Evolutionary conservation across 2,329 filamentous ascomycete species (phyloP).

Genomic region (Alternaria viburni): DNA sequence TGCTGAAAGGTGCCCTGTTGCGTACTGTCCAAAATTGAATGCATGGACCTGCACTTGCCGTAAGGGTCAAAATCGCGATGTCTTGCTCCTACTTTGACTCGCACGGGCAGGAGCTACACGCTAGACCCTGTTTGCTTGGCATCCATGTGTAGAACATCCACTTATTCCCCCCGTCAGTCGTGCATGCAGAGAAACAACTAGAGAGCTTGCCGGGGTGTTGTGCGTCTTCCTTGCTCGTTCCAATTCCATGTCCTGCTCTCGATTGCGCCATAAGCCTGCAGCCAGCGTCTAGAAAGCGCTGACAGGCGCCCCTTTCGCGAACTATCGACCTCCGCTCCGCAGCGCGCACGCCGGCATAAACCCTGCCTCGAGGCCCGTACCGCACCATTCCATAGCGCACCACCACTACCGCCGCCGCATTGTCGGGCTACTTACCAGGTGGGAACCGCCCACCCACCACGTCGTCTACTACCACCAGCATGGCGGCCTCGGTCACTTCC

Average conservation of each 20-base stretch:
- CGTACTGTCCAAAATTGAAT: background rate
- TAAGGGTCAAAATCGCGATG: background rate
- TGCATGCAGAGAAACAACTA: constrained; percentile 33
- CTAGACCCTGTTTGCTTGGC: constrained; percentile 27
- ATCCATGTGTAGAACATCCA: constrained; percentile 25
- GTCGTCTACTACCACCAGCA: constrained; percentile 25
- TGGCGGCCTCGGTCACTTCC: constrained; percentile 31
- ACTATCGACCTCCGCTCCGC: constrained; percentile 21
- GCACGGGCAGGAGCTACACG: constrained; percentile 16
- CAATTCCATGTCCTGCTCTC: constrained; percentile 1
- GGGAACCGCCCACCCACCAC: constrained; percentile 41
- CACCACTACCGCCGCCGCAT: constrained; percentile 26
- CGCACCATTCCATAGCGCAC: constrained; percentile 5
- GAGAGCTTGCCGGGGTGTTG: constrained; percentile 30
- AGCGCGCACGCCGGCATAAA: constrained; percentile 31
- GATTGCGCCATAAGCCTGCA: constrained; percentile 22
- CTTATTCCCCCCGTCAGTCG: constrained; percentile 25
- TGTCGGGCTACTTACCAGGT: constrained; percentile 37
- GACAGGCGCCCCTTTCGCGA: constrained; percentile 32
- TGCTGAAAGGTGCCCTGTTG: background rate
- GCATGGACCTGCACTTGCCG: background rate
- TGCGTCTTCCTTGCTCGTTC: constrained; percentile 14
- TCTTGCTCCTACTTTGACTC: background rate
- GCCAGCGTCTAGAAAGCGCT: constrained; percentile 17
- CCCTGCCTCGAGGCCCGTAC: constrained; percentile 27